Evolutionary conservation across 768 basidiomycete genomes (phyloP).

Genomic region (Sarcodon sp.): DNA sequence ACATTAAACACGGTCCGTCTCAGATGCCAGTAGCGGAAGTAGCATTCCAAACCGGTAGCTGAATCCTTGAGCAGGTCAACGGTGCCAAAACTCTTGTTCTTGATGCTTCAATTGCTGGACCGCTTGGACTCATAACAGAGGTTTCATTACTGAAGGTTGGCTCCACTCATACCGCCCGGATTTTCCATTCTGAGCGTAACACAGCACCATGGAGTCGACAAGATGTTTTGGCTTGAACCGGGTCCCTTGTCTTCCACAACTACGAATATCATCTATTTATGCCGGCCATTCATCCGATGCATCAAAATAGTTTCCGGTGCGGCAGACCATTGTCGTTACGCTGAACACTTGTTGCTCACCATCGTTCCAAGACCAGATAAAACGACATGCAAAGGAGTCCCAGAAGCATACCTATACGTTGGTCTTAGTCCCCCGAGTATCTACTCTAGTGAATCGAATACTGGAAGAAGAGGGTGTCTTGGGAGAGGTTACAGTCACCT

Average conservation of each 20-base stretch:
- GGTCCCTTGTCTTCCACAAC: slow-evolving; percentile 77
- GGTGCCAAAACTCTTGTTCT: slow-evolving; percentile 96
- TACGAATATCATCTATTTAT: slow-evolving; percentile 86
- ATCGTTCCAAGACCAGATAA: slow-evolving; percentile 73
- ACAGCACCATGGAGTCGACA: slow-evolving; percentile 97
- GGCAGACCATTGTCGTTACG: slow-evolving; percentile 15
- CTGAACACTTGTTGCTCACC: slow-evolving; percentile 6
- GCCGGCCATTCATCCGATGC: slow-evolving; percentile 73
- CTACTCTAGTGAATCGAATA: slow-evolving; percentile 74
- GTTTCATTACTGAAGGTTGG: slow-evolving; percentile 82
- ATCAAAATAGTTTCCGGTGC: slow-evolving; percentile 87
- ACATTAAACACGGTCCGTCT: slow-evolving; percentile 62
- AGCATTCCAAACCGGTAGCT: neutral
- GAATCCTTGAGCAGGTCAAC: slow-evolving; percentile 43
- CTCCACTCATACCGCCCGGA: neutral
- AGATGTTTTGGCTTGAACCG: slow-evolving; percentile 98
- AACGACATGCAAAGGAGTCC: slow-evolving; percentile 56
- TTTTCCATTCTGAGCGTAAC: neutral
- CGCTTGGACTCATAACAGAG: slow-evolving; percentile 90
- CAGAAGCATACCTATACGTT: slow-evolving; percentile 78
- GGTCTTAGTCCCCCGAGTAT: slow-evolving; percentile 77
- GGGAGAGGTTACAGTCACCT: slow-evolving; percentile 80
- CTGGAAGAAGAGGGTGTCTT: slow-evolving; percentile 96
- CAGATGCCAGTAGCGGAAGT: neutral
- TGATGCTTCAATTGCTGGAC: slow-evolving; percentile 77